Percentiles rank a stretch among this genome's conserved stretches.
Conservation (phyloP, 768 basidiomycete genomes). For the Kwoniella newhampshirensis region DNA sequence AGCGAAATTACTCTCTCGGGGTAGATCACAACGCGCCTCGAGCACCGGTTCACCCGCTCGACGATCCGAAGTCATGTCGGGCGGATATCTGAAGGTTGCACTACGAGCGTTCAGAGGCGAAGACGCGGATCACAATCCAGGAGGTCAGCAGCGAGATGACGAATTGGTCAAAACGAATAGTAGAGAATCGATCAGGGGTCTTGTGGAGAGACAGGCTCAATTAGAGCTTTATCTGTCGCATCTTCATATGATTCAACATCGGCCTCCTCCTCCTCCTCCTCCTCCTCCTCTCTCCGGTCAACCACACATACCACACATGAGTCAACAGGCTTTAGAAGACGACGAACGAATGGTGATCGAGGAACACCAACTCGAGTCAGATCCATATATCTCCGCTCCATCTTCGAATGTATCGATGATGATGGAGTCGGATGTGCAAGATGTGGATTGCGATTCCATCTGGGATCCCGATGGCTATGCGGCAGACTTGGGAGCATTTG, state of each 20-base stretch:
- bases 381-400: not conserved
- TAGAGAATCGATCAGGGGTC: not conserved
- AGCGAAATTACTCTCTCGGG: slow-evolving; percentile 16
- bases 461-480: slow-evolving; percentile 20
- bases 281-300: too few relatives aligned
- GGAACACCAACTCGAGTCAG: not conserved
- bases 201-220: slow-evolving; percentile 12
- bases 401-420: too few relatives aligned
- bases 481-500: slow-evolving; percentile 10
- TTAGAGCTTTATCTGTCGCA: slow-evolving; percentile 6
- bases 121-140: not conserved
- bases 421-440: too few relatives aligned
- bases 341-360: too few relatives aligned
- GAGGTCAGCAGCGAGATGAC: not conserved
- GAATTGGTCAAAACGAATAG: too few relatives aligned
- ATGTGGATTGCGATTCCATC: slow-evolving; percentile 4
- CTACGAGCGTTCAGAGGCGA: slow-evolving; percentile 12
- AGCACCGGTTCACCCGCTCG: not conserved
- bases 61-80: slow-evolving; percentile 15
- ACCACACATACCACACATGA: not conserved
- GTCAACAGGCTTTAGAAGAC: not conserved
- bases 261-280: too few relatives aligned
- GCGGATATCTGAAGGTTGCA: slow-evolving; percentile 19
- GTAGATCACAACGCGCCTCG: slow-evolving; percentile 8
- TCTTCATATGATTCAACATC: slow-evolving; percentile 7